These are phyloP conservation scores for Blastobotrys chiropterorum DNA, from an alignment of 805 yeast species.

Conservation along the genomic window DNA sequence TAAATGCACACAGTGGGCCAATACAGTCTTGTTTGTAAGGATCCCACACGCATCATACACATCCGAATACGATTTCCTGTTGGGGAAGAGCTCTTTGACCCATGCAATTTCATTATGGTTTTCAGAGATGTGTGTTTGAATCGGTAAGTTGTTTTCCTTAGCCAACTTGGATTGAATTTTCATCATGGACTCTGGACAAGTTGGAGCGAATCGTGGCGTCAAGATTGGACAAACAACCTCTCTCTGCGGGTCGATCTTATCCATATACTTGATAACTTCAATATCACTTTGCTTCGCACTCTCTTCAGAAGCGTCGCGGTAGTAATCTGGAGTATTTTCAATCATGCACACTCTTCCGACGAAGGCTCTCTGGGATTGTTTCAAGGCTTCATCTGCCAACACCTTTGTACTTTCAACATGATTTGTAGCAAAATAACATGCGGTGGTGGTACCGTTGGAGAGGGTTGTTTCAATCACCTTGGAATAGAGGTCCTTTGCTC, in stretches of 20 bases:
- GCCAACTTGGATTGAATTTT: conserved; percentile 55
- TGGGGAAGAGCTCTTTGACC: conserved; percentile 70
- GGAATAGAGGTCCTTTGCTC: conserved; percentile 59
- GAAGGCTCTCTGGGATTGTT: conserved; percentile 76
- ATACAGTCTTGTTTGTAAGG: conserved; percentile 57
- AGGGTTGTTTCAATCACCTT: conserved; percentile 67
- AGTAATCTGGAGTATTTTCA: conserved; percentile 66
- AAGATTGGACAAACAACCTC: conserved; percentile 62
- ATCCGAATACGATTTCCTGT: conserved; percentile 58
- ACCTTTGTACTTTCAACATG: conserved; percentile 69
- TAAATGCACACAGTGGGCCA: conserved; percentile 88
- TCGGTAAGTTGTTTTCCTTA: conserved; percentile 45
- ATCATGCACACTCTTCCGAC: conserved; percentile 96
- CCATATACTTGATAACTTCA: conserved; percentile 52
- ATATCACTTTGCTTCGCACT: conserved; percentile 50
- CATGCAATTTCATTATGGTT: conserved; percentile 67
- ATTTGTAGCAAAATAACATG: conserved; percentile 85
- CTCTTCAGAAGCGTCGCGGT: conserved; percentile 48
- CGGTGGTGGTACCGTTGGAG: conserved; percentile 81
- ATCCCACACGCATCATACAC: conserved; percentile 66
- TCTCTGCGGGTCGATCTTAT: conserved; percentile 45
- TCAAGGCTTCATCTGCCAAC: conserved; percentile 64
- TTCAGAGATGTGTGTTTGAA: conserved; percentile 91
- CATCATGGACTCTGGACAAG: conserved; percentile 63
- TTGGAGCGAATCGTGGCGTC: conserved; percentile 93